A percentile compares a stretch with the other conserved stretches of the same genome.
Conservation (phyloP, 306 rosid genomes). For the Sesbania bispinosa region DNA sequence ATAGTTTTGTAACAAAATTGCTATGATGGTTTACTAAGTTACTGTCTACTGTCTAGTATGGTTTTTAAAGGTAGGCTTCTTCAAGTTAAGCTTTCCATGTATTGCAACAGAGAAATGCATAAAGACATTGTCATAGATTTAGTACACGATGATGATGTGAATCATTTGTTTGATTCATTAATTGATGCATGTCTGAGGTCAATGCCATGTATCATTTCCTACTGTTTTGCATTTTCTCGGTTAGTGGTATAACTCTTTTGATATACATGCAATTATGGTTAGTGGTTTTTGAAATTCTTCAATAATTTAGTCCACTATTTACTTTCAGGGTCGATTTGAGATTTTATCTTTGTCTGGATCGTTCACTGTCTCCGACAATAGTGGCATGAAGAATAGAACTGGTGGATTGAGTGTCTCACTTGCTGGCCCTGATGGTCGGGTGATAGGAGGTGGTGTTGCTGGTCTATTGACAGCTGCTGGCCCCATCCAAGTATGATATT, state of each 20-base stretch:
- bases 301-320: slow-evolving; percentile 11
- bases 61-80: not conserved
- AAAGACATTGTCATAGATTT: not conserved
- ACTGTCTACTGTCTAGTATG: not conserved
- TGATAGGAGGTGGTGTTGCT: slow-evolving; percentile 78
- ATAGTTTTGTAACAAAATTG: not conserved
- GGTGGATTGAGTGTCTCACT: slow-evolving; percentile 81
- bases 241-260: not conserved
- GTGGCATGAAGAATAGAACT: slow-evolving; percentile 42
- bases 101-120: slow-evolving; percentile 18
- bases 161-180: not conserved
- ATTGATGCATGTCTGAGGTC: not conserved
- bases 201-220: slow-evolving; percentile 16
- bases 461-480: slow-evolving; percentile 78
- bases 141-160: not conserved
- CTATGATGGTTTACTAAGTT: not conserved
- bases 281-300: not conserved
- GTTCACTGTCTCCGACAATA: slow-evolving; percentile 35
- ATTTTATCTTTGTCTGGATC: slow-evolving; percentile 77
- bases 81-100: slow-evolving; percentile 18
- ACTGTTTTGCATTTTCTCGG: not conserved
- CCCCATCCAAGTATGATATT: slow-evolving; percentile 60
- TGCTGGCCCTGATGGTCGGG: slow-evolving; percentile 79
- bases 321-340: slow-evolving; percentile 81
- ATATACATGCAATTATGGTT: not conserved